phyloP scores from a whole-genome alignment of 2,329 filamentous ascomycete genomes.

The Paecilomyces sp. region DNA sequence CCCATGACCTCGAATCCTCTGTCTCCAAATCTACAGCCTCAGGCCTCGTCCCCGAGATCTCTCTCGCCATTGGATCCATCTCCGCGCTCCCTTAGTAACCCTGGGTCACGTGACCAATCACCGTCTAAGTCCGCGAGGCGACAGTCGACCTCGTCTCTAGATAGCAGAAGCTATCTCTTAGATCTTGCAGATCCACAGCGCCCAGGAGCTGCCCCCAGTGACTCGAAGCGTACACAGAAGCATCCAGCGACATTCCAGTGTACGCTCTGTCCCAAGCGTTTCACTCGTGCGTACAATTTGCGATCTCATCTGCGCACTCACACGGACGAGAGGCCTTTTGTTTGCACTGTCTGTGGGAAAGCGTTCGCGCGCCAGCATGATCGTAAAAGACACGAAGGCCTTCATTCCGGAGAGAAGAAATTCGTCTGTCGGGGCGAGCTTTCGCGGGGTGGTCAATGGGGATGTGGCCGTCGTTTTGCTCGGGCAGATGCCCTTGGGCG shows the following conservation, averaged over 20 bases:
- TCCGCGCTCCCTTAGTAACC: constrained; percentile 28
- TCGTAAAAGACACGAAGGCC: constrained; percentile 89
- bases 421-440: constrained; percentile 94
- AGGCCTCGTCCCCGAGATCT: constrained; percentile 29
- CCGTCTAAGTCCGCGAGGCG: constrained; percentile 36
- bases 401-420: constrained; percentile 97
- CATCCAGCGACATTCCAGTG: constrained; percentile 98
- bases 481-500: constrained; percentile 89
- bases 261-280: constrained; percentile 84
- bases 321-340: constrained; percentile 93
- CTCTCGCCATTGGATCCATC: constrained; percentile 35
- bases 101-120: constrained; percentile 38
- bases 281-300: constrained; percentile 93
- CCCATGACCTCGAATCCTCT: constrained; percentile 26
- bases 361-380: constrained; percentile 97
- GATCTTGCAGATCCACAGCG: constrained; percentile 84
- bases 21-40: constrained; percentile 22
- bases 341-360: constrained; percentile 94
- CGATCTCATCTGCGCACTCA: constrained; percentile 93
- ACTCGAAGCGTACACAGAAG: constrained; percentile 83
- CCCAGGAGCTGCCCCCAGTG: constrained; percentile 54
- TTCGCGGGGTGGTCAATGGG: constrained; percentile 77
- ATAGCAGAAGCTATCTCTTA: constrained; percentile 70
- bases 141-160: constrained; percentile 41
- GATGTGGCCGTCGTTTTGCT: constrained; percentile 86